A percentile compares a stretch with the other conserved stretches of the same genome.
These are phyloP conservation scores for Myriangium duriaei DNA, from an alignment of 2,329 filamentous ascomycete species.

Conservation along the genomic window DNA sequence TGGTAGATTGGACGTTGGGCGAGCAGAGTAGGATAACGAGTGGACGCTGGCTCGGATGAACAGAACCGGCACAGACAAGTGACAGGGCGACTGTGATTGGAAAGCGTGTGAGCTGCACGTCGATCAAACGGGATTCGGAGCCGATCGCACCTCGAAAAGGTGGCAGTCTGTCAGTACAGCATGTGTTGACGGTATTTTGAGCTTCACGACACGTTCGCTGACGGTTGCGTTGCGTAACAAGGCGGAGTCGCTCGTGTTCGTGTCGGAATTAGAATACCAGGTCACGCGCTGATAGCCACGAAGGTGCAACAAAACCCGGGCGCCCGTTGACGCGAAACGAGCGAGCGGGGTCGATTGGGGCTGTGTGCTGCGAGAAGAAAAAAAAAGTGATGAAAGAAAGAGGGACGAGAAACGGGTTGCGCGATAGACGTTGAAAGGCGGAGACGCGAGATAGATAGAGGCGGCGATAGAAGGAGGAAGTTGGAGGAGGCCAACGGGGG, in stretches of 20 bases:
- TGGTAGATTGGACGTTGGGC: constrained; percentile 30
- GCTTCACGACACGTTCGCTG: background rate
- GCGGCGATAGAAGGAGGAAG: background rate
- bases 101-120: no score
- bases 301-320: no score
- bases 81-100: background rate
- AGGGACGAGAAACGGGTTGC: background rate
- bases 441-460: background rate
- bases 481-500: no score
- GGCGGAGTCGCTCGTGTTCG: background rate
- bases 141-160: background rate
- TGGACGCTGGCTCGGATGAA: background rate
- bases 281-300: background rate
- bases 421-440: background rate
- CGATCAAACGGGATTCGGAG: background rate
- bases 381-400: background rate
- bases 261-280: background rate
- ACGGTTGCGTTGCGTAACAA: no score
- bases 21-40: background rate
- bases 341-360: background rate
- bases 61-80: background rate
- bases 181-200: background rate
- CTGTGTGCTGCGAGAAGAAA: background rate
- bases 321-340: background rate
- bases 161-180: background rate